phyloP scores from a whole-genome alignment of 169 alveolate genomes.

The Besnoitia besnoiti region DNA sequence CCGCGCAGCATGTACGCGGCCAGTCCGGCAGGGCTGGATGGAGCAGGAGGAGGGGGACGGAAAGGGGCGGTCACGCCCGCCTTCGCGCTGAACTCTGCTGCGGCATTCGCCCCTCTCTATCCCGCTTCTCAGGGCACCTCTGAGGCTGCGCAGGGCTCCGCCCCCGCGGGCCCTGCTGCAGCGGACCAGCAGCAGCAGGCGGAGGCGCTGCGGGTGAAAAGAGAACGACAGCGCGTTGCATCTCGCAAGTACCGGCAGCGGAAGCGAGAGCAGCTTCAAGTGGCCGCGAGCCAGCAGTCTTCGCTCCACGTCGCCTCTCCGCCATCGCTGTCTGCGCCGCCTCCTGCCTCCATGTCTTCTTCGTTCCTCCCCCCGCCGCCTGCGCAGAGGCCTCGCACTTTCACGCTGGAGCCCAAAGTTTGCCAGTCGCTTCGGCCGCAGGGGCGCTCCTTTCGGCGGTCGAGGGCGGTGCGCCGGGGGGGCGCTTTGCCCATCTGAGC shows the following conservation, averaged over 20 bases:
- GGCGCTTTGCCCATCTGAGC: too few relatives aligned
- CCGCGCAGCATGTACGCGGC: not conserved
- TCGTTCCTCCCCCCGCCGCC: too few relatives aligned
- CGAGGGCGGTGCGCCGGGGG: too few relatives aligned
- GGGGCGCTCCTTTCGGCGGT: too few relatives aligned
- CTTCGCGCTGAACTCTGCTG: not conserved
- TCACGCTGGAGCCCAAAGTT: too few relatives aligned
- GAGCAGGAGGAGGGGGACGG: too few relatives aligned
- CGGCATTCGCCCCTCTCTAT: not conserved
- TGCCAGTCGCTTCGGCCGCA: too few relatives aligned
- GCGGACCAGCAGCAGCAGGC: not conserved
- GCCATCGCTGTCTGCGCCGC: not conserved
- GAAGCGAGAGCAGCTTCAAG: slow-evolving; percentile 12
- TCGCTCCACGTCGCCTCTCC: not conserved
- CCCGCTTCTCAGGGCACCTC: not conserved
- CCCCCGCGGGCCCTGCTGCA: not conserved
- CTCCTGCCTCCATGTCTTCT: too few relatives aligned
- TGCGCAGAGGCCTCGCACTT: too few relatives aligned
- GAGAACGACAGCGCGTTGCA: slow-evolving; percentile 6
- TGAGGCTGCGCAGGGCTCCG: not conserved
- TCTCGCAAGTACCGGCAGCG: not conserved
- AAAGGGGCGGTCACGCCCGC: not conserved
- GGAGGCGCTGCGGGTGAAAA: not conserved
- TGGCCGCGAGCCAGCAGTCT: not conserved
- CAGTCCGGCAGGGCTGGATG: not conserved